Evolutionary conservation across 306 rosid species (phyloP), one percentile per base, ranked within the genome.

Genomic region (Nissolia schottii): DNA sequence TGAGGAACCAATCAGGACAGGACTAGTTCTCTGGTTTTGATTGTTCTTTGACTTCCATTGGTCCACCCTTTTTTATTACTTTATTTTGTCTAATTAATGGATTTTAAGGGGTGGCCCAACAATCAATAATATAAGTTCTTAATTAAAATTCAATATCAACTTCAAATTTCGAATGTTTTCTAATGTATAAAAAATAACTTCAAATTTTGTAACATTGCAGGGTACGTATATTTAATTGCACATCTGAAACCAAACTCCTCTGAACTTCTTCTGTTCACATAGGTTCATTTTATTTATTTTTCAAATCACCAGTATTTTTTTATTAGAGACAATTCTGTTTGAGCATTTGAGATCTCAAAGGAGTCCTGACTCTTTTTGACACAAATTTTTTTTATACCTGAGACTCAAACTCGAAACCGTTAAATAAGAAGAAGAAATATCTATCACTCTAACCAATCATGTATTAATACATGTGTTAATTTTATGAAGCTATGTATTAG

Each of bases 41-140:
- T 55, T 73, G 28, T 24, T 41, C 40, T 38, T 81, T 81, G 73
- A 71, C 76, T 81, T 64, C 34, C 20, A 58, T 19, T 35, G 12
- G 58, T 70, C 70, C 29, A 63, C 53, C 59, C 20, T 38, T 18
- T 3, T 37, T 45, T 46, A 25, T 27, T 56, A 8, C 11, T 23
- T 23, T 20, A 14, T 5, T 66, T 64, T 53, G 4, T 25, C 3
- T 35, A 58, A 22, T 57, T 12, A 58, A 31, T 67, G 45, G 38
- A 7, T 60, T 71, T 23, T 54, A 11, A 7, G 19, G 45, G 48
- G 16, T 50, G 10, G n/a, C 20, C 28, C 40, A 53, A 80, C 75
- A 66, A 73, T 78, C 51, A 66, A 1, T 22, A n/a, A n/a, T 28
- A 24, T 9, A 20, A 0, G 14, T 9, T 12, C 5, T 68, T 46